A percentile compares a stretch with the other conserved stretches of the same genome.
phyloP scores from a whole-genome alignment of 768 basidiomycete genomes.

The Lactifluus pinguis region DNA sequence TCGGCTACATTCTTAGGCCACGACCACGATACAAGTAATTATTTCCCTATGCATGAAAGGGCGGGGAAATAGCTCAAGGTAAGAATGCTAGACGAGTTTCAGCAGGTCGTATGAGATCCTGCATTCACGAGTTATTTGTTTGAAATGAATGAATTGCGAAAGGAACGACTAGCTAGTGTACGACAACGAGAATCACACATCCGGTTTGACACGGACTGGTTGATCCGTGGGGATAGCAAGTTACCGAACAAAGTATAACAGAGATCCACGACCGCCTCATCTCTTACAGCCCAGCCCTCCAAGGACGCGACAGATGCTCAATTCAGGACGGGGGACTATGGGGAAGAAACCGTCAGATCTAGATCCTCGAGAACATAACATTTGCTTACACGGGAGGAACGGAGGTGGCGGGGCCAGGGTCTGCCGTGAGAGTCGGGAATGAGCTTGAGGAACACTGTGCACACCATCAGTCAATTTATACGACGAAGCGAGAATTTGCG shows the following conservation, averaged over 20 bases:
- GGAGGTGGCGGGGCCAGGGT: neutral
- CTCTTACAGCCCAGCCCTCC: neutral
- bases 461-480: neutral
- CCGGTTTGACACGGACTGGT: too few species aligned
- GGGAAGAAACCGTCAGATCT: neutral
- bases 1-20: too few species aligned
- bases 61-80: too few species aligned
- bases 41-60: too few species aligned
- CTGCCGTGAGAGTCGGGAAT: neutral
- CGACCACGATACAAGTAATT: too few species aligned
- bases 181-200: too few species aligned
- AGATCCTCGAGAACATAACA: neutral
- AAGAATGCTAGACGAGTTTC: too few species aligned
- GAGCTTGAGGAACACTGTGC: neutral
- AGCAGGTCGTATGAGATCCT: too few species aligned
- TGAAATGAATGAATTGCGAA: too few species aligned
- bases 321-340: neutral
- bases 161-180: too few species aligned
- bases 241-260: neutral
- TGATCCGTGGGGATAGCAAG: too few species aligned
- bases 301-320: neutral
- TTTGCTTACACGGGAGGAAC: constrained; percentile 10
- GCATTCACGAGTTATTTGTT: too few species aligned
- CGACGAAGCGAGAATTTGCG: neutral
- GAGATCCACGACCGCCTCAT: neutral